Base-by-base conservation (phyloP, 2,329 filamentous ascomycete species). In the Lasiodiplodia gonubiensis region DNA sequence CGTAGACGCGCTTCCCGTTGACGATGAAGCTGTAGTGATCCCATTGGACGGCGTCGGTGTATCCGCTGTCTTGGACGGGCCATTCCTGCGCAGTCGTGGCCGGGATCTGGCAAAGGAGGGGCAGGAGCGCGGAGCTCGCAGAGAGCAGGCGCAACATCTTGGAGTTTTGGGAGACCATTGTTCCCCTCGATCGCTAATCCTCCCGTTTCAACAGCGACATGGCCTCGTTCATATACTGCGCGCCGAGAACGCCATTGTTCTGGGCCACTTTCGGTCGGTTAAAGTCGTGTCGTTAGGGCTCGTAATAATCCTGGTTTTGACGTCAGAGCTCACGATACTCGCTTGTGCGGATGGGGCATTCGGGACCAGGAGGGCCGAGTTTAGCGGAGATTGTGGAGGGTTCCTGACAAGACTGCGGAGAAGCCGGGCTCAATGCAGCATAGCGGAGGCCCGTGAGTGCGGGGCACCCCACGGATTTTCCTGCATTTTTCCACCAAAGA, bases 11-110 rank as follows among this genome's bases (percentile, higher is more conserved):
- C 70, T 86, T 79, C 23, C 81, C 82, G 61, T 86, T 81, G 66
- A 86, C 74, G 35, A 82, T 80, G 71, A 85, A 83, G 72, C 83
- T 85, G 73, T 85, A 85, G 68, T 84, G 81, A 68, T 86, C 84
- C 84, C 84, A 86, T 73, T 84, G 78, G 0, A 86, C 84, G 30
- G 81, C 76, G 5, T 80, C 72, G 66, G 80, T 85, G 57, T 83
- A 70, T 6, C 81, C 81, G 69, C 85, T 80, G 72, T 84, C 79
- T 64, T 84, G 81, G 12, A 85, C 67, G 1, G 83, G 82, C 83
- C 83, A 85, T 74, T 80, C 42, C 5, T 63, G 59, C 12, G 55
- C 55, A 12, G 54, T 12, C 8, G 57, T 8, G 39, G 71, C 5
- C 37, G 30, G 59, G 16, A 37, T 65, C n/a, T 66, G 48, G 27